Percentiles rank a stretch among this genome's conserved stretches.
phyloP scores from a whole-genome alignment of 345 rosid genomes.

The Microcos paniculata region DNA sequence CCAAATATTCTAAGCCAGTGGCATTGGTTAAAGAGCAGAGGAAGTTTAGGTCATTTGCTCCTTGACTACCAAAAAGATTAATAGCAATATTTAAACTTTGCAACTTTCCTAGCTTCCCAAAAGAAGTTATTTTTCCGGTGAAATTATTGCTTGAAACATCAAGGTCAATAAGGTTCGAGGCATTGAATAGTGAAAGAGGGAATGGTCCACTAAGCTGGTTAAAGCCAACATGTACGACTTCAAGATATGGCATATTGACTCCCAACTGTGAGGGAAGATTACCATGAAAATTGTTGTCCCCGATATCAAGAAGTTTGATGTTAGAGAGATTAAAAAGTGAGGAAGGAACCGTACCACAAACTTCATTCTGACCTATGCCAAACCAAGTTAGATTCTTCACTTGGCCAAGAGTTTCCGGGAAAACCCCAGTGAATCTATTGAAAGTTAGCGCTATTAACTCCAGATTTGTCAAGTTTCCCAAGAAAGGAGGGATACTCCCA shows the following conservation, averaged over 20 bases:
- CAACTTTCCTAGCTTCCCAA: not conserved
- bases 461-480: not conserved
- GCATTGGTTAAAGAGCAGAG: slow-evolving; percentile 16
- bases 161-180: not conserved
- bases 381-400: not conserved
- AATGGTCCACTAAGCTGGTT: not conserved
- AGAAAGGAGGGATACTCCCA: not conserved
- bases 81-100: accelerated
- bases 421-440: slow-evolving; percentile 13
- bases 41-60: slow-evolving; percentile 9
- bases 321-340: slow-evolving; percentile 28
- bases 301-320: not conserved
- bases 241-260: not conserved
- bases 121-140: not conserved
- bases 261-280: not conserved
- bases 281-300: not conserved
- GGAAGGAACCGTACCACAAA: slow-evolving; percentile 23
- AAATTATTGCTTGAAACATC: not conserved
- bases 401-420: slow-evolving; percentile 22
- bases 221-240: not conserved
- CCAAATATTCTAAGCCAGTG: not conserved
- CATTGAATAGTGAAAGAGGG: too few relatives aligned
- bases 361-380: not conserved
- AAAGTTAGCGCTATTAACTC: not conserved
- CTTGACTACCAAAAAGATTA: slow-evolving; percentile 12